Evolutionary conservation across 257 asterid species (phyloP).

Genomic region (Gentiana straminea): DNA sequence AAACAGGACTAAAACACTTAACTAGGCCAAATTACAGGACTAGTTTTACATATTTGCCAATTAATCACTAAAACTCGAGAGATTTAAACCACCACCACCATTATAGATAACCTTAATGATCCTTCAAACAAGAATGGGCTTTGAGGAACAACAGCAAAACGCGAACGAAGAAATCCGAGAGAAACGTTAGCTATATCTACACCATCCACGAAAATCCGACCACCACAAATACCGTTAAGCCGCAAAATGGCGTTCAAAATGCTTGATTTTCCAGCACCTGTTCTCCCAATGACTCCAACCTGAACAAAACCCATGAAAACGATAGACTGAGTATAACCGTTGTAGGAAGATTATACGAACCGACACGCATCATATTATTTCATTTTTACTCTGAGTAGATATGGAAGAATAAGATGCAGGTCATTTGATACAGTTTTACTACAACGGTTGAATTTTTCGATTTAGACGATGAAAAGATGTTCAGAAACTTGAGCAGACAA

Average conservation of each 20-base stretch:
- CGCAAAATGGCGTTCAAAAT: conserved; percentile 75
- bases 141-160: conserved; percentile 80
- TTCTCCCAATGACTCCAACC: conserved; percentile 95
- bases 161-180: conserved; percentile 68
- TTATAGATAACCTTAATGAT: conserved; percentile 51
- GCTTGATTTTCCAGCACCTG: conserved; percentile 98
- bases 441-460: too few relatives aligned
- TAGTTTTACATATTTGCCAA: too few relatives aligned
- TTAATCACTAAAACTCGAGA: not conserved
- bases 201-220: conserved; percentile 54
- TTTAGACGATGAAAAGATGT: not conserved
- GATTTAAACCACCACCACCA: not conserved
- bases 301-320: conserved; percentile 11
- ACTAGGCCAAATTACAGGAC: too few relatives aligned
- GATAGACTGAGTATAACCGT: too few relatives aligned
- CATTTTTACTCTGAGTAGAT: too few relatives aligned
- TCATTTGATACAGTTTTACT: too few relatives aligned
- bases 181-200: conserved; percentile 42
- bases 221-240: conserved; percentile 58
- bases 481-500: not conserved
- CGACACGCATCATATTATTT: too few relatives aligned
- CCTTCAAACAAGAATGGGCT: conserved; percentile 89
- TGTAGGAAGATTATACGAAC: too few relatives aligned
- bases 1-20: too few relatives aligned
- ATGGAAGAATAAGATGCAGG: too few relatives aligned